A percentile compares a stretch with the other conserved stretches of the same genome.
Conservation (phyloP, 192 early-diverging fungal genomes). For the Mortierella claussenii region DNA sequence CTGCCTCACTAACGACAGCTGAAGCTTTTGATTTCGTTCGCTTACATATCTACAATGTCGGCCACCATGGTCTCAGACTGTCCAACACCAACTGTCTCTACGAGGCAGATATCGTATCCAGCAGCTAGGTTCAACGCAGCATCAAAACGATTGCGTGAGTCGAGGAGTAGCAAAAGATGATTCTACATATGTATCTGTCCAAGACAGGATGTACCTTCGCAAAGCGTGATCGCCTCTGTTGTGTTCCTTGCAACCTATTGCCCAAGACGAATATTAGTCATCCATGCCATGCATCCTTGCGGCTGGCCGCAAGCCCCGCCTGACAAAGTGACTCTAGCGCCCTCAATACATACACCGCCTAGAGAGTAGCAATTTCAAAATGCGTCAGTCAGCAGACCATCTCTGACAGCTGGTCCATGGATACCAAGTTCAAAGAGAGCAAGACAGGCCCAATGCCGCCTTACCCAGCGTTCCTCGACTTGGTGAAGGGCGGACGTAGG, state of each 20-base stretch:
- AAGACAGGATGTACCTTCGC: slow-evolving; percentile 66
- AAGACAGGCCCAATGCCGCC: background rate
- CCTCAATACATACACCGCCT: slow-evolving; percentile 38
- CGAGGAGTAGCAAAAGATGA: background rate
- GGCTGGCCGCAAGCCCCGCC: too few species aligned
- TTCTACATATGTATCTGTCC: background rate
- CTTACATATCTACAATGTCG: slow-evolving; percentile 86
- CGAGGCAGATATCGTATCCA: slow-evolving; percentile 81
- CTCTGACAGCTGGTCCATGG: too few species aligned
- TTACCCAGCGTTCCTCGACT: slow-evolving; percentile 77
- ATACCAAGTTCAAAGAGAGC: background rate
- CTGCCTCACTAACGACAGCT: too few species aligned
- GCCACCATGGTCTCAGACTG: slow-evolving; percentile 89
- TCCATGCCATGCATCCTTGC: too few species aligned
- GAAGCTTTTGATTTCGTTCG: too few species aligned
- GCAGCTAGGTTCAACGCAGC: slow-evolving; percentile 58
- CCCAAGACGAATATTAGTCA: too few species aligned
- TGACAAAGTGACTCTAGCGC: too few species aligned
- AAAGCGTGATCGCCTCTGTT: slow-evolving; percentile 80
- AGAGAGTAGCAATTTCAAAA: background rate
- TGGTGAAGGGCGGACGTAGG: slow-evolving; percentile 84
- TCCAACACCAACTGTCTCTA: slow-evolving; percentile 90
- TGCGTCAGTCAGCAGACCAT: background rate
- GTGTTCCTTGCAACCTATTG: slow-evolving; percentile 80
- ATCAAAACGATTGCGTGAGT: background rate